Percentiles rank a stretch among this genome's conserved stretches.
These are phyloP conservation scores for Ilyonectria sp. DNA, from an alignment of 2,329 filamentous ascomycete species.

Conservation along the genomic window DNA sequence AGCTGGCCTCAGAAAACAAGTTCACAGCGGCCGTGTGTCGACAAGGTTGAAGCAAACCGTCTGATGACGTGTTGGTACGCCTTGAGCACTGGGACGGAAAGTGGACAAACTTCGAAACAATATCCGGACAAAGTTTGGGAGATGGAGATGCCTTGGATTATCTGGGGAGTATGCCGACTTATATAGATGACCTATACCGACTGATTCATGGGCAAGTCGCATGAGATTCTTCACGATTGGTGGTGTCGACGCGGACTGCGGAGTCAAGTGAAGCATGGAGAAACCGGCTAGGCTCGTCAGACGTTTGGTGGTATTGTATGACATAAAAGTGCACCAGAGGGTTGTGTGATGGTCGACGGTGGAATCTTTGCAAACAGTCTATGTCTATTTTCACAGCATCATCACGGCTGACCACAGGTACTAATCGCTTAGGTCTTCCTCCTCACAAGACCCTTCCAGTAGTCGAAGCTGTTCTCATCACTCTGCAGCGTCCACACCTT, in stretches of 20 bases:
- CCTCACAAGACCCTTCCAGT: conserved; percentile 89
- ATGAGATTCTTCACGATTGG: not conserved
- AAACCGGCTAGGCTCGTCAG: not conserved
- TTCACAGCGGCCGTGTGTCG: not conserved
- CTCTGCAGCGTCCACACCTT: conserved; percentile 89
- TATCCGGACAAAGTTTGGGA: too few relatives aligned
- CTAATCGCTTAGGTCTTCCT: conserved; percentile 74
- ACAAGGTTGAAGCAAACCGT: not conserved
- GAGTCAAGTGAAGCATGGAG: not conserved
- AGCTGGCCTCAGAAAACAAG: not conserved
- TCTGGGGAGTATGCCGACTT: not conserved
- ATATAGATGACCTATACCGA: not conserved
- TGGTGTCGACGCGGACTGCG: too few relatives aligned
- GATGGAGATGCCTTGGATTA: not conserved
- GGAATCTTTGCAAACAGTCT: not conserved
- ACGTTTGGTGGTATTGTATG: not conserved
- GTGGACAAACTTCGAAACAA: not conserved
- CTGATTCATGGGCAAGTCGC: not conserved
- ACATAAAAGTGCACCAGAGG: not conserved
- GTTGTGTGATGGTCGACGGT: not conserved
- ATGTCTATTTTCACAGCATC: not conserved
- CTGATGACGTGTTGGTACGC: not conserved
- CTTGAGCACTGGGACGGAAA: too few relatives aligned
- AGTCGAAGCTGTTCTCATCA: conserved; percentile 99
- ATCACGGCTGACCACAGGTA: not conserved